A percentile compares a stretch with the other conserved stretches of the same genome.
Evolutionary conservation across 23 red algal species (phyloP).

Genomic region (Rhodosorus marinus): DNA sequence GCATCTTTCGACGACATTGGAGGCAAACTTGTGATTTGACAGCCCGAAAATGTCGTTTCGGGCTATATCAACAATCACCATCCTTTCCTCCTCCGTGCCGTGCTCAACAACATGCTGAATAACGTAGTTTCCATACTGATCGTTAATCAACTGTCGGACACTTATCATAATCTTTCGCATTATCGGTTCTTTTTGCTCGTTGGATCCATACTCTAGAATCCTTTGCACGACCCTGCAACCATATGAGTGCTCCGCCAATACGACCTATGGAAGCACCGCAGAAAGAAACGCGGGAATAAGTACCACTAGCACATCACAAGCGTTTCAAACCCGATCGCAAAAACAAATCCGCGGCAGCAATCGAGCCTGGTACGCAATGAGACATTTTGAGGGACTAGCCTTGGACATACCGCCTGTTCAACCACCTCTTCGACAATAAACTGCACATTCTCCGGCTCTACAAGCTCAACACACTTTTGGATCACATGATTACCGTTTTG

Average conservation of each 20-base stretch:
- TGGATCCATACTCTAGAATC: constrained; percentile 64
- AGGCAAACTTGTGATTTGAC: constrained; percentile 86
- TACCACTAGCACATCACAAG: no score
- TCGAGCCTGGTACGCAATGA: no score
- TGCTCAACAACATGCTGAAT: constrained; percentile 89
- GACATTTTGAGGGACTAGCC: no score
- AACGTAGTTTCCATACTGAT: constrained; percentile 96
- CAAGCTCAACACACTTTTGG: constrained; percentile 89
- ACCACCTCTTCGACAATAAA: constrained; percentile 80
- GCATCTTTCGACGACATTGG: constrained; percentile 95
- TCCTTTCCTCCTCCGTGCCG: constrained; percentile 42
- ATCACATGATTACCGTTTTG: constrained; percentile 99
- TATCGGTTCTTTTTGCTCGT: constrained; percentile 69
- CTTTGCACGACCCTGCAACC: constrained; percentile 96
- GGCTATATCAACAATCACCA: constrained; percentile 57
- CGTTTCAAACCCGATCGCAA: no score
- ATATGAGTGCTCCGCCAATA: constrained; percentile 92
- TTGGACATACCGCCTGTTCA: constrained; percentile 64
- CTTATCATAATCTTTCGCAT: constrained; percentile 70
- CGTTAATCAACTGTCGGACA: constrained; percentile 45
- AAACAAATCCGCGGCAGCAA: no score
- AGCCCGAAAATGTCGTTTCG: constrained; percentile 43
- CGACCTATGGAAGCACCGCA: no score
- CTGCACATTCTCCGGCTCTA: constrained; percentile 54
- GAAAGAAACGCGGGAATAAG: no score